A percentile compares a stretch with the other conserved stretches of the same genome.
phyloP scores from a whole-genome alignment of 164 flowering plant species.

The Stephania yunnanensis region DNA sequence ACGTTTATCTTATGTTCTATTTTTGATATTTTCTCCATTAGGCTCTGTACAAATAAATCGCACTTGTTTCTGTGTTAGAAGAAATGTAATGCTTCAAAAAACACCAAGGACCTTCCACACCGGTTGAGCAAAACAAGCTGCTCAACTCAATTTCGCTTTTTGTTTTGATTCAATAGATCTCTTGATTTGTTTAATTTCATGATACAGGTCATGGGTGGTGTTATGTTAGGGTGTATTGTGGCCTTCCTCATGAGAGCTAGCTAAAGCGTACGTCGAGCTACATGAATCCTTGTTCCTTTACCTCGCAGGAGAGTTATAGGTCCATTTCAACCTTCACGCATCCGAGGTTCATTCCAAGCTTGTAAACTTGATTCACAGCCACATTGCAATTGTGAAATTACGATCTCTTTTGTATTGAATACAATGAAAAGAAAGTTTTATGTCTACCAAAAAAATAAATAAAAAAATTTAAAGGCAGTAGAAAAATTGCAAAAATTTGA shows the following conservation, averaged over 20 bases:
- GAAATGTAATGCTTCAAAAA: background rate
- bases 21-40: background rate
- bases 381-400: too few relatives aligned
- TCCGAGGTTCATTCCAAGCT: background rate
- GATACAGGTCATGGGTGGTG: constrained; percentile 74
- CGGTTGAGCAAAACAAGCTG: background rate
- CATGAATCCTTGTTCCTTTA: too few relatives aligned
- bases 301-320: background rate
- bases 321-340: background rate
- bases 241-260: constrained; percentile 43
- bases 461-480: too few relatives aligned
- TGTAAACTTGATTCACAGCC: background rate
- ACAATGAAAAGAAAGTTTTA: too few relatives aligned
- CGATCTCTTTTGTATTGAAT: too few relatives aligned
- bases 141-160: background rate
- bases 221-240: constrained; percentile 54
- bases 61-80: background rate
- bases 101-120: background rate
- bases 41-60: background rate
- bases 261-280: constrained; percentile 10
- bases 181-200: background rate
- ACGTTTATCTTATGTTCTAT: background rate
- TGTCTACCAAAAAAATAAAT: too few relatives aligned
- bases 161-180: background rate
- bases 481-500: too few relatives aligned